These are phyloP conservation scores for Flammula alnicola DNA, from an alignment of 1,284 basidiomycete species.

Conservation along the genomic window DNA sequence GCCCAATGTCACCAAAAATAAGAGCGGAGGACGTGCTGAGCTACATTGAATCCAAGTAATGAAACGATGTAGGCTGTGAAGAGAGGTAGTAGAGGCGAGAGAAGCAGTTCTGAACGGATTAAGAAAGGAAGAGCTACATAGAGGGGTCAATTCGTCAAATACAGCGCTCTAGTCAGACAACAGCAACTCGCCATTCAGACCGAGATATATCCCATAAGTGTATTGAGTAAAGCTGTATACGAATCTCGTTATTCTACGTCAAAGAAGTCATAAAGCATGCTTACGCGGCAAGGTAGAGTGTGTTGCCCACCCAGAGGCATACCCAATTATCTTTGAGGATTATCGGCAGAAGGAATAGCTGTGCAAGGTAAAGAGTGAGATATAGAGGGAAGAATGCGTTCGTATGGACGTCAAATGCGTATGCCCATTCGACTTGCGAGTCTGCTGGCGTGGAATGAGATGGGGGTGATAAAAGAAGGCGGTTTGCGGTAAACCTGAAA, in stretches of 20 bases:
- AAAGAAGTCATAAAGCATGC: slow-evolving; percentile 23
- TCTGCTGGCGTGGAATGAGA: slow-evolving; percentile 76
- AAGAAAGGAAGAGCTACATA: slow-evolving; percentile 87
- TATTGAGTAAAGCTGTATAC: slow-evolving; percentile 78
- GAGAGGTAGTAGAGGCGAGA: slow-evolving; percentile 85
- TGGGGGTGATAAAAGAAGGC: slow-evolving; percentile 70
- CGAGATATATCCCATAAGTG: slow-evolving; percentile 88
- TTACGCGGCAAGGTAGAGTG: slow-evolving; percentile 85
- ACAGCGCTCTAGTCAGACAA: neutral
- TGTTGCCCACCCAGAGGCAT: slow-evolving; percentile 91
- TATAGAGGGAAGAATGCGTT: slow-evolving; percentile 95
- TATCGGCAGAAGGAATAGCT: slow-evolving; percentile 83
- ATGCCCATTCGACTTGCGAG: slow-evolving; percentile 86
- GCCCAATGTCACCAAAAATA: slow-evolving; percentile 73
- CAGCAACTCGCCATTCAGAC: slow-evolving; percentile 69
- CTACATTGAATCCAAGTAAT: slow-evolving; percentile 88
- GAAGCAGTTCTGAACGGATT: slow-evolving; percentile 82
- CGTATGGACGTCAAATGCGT: slow-evolving; percentile 93
- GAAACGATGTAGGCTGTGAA: slow-evolving; percentile 86
- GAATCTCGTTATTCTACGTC: slow-evolving; percentile 1
- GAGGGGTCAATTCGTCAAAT: slow-evolving; percentile 1
- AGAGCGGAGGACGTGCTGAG: slow-evolving; percentile 72
- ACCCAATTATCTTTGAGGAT: slow-evolving; percentile 88
- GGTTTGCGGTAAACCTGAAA: slow-evolving; percentile 73
- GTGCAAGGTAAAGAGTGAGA: slow-evolving; percentile 84